These are phyloP conservation scores for Caryopteris hybrid DNA, from an alignment of 305 asterid genomes.

Conservation along the genomic window DNA sequence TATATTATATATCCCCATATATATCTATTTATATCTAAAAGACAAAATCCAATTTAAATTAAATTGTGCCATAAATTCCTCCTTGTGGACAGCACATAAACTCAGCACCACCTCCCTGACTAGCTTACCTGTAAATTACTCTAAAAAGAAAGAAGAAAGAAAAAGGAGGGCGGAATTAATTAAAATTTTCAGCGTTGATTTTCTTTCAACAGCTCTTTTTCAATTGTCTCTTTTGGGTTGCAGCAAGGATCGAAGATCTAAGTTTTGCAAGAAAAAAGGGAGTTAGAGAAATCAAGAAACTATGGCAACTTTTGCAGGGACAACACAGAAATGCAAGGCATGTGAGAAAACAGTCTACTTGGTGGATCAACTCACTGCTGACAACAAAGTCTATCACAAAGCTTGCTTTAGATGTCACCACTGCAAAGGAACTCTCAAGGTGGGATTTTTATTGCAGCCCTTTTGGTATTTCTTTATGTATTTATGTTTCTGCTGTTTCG, in stretches of 20 bases:
- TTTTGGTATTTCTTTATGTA: neutral
- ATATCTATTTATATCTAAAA: no score
- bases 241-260: constrained; percentile 20
- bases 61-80: neutral
- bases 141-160: neutral
- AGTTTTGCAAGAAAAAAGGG: neutral
- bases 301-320: constrained; percentile 73
- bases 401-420: constrained; percentile 87
- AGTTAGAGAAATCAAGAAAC: neutral
- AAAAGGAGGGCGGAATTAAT: neutral
- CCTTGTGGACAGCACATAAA: constrained; percentile 25
- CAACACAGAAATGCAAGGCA: constrained; percentile 77
- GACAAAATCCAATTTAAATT: neutral
- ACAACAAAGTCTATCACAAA: constrained; percentile 67
- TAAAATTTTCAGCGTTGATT: constrained; percentile 15
- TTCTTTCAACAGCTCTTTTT: constrained; percentile 15
- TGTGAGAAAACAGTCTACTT: constrained; percentile 84
- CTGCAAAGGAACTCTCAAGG: constrained; percentile 89
- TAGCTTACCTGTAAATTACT: constrained; percentile 40
- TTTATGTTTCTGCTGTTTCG: neutral
- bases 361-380: constrained; percentile 77
- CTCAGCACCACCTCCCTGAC: constrained; percentile 22
- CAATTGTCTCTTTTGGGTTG: neutral
- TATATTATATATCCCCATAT: no score
- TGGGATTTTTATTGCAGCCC: constrained; percentile 11